phyloP scores from a whole-genome alignment of 2,329 filamentous ascomycete genomes.

The Aureobasidium musti region DNA sequence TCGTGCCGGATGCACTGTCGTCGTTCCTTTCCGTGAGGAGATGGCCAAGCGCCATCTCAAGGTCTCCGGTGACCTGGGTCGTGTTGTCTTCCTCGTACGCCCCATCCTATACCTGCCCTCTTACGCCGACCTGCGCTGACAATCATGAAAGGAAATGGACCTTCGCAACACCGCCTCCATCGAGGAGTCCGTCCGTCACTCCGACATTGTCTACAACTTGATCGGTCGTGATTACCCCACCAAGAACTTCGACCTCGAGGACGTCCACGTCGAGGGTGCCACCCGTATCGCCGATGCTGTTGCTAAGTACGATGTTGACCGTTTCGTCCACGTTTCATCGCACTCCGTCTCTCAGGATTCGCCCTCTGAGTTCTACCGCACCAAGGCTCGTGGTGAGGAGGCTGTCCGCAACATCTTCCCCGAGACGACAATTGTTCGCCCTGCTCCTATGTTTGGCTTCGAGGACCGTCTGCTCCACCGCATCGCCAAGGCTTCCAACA shows the following conservation, averaged over 20 bases:
- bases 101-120: background rate
- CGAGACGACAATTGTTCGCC: constrained; percentile 94
- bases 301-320: constrained; percentile 96
- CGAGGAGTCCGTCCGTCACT: constrained; percentile 94
- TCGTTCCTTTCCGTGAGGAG: constrained; percentile 92
- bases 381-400: constrained; percentile 83
- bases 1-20: constrained; percentile 88
- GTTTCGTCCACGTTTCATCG: constrained; percentile 94
- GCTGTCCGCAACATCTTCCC: constrained; percentile 87
- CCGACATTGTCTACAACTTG: constrained; percentile 96
- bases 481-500: constrained; percentile 75
- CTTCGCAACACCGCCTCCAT: constrained; percentile 92
- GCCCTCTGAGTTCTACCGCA: constrained; percentile 83
- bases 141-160: constrained; percentile 74
- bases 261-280: constrained; percentile 89
- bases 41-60: constrained; percentile 98
- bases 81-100: constrained; percentile 78
- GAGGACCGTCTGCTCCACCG: constrained; percentile 90
- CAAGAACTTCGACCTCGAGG: constrained; percentile 94
- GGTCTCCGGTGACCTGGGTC: constrained; percentile 89
- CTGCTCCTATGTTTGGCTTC: constrained; percentile 90
- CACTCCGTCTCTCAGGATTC: constrained; percentile 85
- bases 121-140: constrained; percentile 21
- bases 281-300: constrained; percentile 91
- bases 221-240: constrained; percentile 93